Conservation (phyloP, 1,284 basidiomycete genomes). For the Phellinidium pouzarii region DNA sequence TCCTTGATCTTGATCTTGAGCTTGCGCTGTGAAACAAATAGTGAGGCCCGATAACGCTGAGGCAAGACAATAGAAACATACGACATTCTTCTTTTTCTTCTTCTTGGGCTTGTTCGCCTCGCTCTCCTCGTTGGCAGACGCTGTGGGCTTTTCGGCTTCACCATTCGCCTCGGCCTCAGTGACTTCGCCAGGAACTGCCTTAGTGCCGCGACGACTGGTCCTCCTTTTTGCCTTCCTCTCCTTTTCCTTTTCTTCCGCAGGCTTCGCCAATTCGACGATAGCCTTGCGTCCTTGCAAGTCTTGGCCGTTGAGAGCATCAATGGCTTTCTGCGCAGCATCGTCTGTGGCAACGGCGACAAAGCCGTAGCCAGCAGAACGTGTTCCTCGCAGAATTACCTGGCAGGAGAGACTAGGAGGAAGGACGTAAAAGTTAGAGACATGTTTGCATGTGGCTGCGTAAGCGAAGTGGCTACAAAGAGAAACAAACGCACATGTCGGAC, state of each 20-base stretch:
- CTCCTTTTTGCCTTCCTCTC: conserved; percentile 71
- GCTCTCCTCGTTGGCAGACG: conserved; percentile 41
- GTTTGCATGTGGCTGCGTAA: not conserved
- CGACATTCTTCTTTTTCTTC: conserved; percentile 72
- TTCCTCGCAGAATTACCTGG: conserved; percentile 76
- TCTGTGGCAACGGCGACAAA: conserved; percentile 79
- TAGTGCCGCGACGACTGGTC: conserved; percentile 73
- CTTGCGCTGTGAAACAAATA: conserved; percentile 38
- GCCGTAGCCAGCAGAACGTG: conserved; percentile 83
- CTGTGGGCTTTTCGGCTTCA: conserved; percentile 47
- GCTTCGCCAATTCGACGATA: conserved; percentile 86
- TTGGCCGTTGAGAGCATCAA: conserved; percentile 79
- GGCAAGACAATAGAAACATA: conserved; percentile 33
- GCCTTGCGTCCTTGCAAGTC: conserved; percentile 84
- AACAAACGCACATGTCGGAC: conserved; percentile 67
- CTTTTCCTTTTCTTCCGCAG: conserved; percentile 78
- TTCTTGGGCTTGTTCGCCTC: conserved; percentile 71
- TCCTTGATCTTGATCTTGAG: conserved; percentile 33
- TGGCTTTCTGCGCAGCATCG: conserved; percentile 81
- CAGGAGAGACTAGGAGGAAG: conserved; percentile 50
- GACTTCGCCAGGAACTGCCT: conserved; percentile 78
- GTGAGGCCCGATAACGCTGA: conserved; percentile 17
- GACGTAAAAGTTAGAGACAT: not conserved
- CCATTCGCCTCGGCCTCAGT: conserved; percentile 81
- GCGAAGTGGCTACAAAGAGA: conserved; percentile 1